Base-by-base conservation (phyloP, 2,329 filamentous ascomycete species). In the Aspergillus transmontanensis region DNA sequence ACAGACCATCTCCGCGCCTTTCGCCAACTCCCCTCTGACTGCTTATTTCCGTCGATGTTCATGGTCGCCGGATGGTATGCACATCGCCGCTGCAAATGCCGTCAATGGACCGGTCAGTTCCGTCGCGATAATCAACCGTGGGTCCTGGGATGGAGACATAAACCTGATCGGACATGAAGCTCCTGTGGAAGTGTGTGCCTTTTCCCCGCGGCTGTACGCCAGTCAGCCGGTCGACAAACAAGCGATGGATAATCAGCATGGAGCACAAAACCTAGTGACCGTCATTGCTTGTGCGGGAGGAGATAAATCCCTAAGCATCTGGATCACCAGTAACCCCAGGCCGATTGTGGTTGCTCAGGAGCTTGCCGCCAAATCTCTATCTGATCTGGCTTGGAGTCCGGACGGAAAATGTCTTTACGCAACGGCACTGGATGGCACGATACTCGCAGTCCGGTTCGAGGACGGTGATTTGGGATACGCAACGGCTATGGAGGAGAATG, bases 101-200 rank as follows among this genome's bases (percentile, higher is more conserved):
- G 94, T 97, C 23, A 99, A 99, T 74, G 95, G 95, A 0, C 96
- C 95, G 1, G 95, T 99, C 28, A 97, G 93, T 80, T 97, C 94
- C 0, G 94, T 98, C 36, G 94, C 95, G 5, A 98, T 99, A 63
- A 93, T 99, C 61, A 93, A 95, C 74, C 90, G 95, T 69, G 90
- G 92, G 21, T 87, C 87, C 43, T 99, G 96, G 95, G 93, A 97
- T 72, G 93, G 93, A 67, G 93, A 99, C 73, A 98, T 98, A 80
- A 97, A 97, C 76, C 79, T 99, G 64, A 97, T 99, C 64, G 95
- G 95, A 10, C 95, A 99, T 75, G 95, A 99, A 83, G 94, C 92
- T 0, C 95, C 95, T 0, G 95, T 96, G 0, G 95, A 99, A 80
- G 95, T 99, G 3, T 97, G 94, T 82, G 92, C 95, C 68, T 99